Percentiles rank a stretch among this genome's conserved stretches.
Evolutionary conservation across 108 stramenopile genomes (phyloP).

Genomic region (Stephanodiscus minutulus): DNA sequence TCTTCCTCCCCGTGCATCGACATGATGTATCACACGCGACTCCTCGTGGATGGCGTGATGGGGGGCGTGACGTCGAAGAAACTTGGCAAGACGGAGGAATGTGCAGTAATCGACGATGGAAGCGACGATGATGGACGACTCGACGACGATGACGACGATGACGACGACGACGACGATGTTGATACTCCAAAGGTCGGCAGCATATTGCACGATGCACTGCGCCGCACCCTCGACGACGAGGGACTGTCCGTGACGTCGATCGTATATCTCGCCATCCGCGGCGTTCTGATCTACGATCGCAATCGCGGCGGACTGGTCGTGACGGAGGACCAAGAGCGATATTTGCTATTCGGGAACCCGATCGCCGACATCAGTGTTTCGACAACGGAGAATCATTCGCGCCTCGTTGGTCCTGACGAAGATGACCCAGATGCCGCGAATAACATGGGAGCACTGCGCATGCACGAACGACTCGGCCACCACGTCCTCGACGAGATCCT

Average conservation of each 20-base stretch:
- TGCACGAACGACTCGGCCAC: conserved; percentile 39
- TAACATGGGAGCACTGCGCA: conserved; percentile 5
- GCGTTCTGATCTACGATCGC: conserved; percentile 42
- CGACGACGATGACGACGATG: neutral
- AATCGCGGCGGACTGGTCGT: conserved; percentile 37
- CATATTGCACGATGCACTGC: conserved; percentile 15
- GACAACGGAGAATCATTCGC: neutral
- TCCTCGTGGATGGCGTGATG: conserved; percentile 7
- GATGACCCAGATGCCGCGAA: neutral
- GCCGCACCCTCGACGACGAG: conserved; percentile 22
- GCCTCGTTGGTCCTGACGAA: neutral
- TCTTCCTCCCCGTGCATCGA: neutral
- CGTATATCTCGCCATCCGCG: conserved; percentile 38
- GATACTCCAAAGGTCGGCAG: neutral
- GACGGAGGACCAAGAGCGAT: conserved; percentile 22
- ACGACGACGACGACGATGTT: conserved; percentile 3
- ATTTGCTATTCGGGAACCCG: conserved; percentile 23
- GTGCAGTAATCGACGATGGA: neutral
- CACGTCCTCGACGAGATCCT: conserved; percentile 44
- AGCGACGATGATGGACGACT: neutral
- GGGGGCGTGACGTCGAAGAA: neutral
- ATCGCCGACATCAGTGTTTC: conserved; percentile 5
- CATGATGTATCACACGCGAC: conserved; percentile 39
- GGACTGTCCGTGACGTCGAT: conserved; percentile 18
- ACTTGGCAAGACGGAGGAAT: too few species aligned